Conservation (phyloP, 306 rosid genomes). For the Glycine latifolia region DNA sequence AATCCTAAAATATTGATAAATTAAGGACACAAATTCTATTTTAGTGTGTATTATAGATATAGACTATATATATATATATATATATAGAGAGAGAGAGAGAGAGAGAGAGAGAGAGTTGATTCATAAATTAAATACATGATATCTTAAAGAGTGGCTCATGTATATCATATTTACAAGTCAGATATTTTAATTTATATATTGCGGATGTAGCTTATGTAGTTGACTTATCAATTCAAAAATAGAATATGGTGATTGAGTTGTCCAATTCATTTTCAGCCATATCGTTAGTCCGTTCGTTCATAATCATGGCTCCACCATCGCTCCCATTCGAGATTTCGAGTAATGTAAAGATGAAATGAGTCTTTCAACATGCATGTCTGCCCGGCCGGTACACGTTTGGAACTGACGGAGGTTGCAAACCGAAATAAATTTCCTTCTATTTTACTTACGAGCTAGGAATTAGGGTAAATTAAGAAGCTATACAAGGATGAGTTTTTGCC, state of each 20-base stretch:
- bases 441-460: too few relatives aligned
- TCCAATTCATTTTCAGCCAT: neutral
- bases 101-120: too few relatives aligned
- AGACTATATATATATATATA: too few relatives aligned
- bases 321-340: neutral
- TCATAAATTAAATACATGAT: too few relatives aligned
- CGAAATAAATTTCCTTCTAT: neutral
- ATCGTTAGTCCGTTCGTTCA: neutral
- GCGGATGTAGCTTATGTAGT: constrained; percentile 1
- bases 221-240: neutral
- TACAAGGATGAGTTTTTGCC: neutral
- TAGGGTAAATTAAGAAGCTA: neutral
- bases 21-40: too few relatives aligned
- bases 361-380: too few relatives aligned
- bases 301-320: neutral
- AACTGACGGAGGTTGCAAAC: neutral
- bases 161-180: neutral
- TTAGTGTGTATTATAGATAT: too few relatives aligned
- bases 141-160: too few relatives aligned
- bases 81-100: too few relatives aligned
- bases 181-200: constrained; percentile 24
- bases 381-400: neutral
- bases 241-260: constrained; percentile 13
- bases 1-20: too few relatives aligned
- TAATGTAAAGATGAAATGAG: neutral